Base-by-base conservation (phyloP, 2,329 filamentous ascomycete genomes). In the Exophiala sp. region DNA sequence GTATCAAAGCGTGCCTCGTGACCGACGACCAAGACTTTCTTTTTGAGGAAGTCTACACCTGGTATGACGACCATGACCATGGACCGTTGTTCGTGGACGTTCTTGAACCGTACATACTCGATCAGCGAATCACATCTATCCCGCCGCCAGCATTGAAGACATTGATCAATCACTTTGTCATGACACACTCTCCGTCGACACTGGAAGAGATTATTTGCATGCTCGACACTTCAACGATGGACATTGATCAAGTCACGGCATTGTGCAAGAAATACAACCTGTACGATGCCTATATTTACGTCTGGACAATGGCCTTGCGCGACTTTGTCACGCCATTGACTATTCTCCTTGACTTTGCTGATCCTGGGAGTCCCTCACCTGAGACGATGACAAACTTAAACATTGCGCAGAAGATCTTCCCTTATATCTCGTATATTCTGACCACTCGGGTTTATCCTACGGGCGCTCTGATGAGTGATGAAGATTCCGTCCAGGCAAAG, bases 171-270 rank as follows among this genome's bases (percentile, higher is more conserved):
- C 81, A 95, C 65, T 97, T 86, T 65, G 85, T 89, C 14, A 76
- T 75, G 32, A 84, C 82, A 53, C 87, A 86, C 40, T 81, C 85
- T 61, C 84, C 90, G 59, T 79, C 79, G 53, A 82, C 85, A 9
- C 74, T 98, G 6, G 94, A 98, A 69, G 91, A 97, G 68, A 85
- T 97, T 66, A 86, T 98, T 24, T 97, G 91, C 65, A 84, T 91
- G 57, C 84, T 98, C 70, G 85, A 95, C 61, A 95, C 91, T 1
- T 75, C 80, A 11, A 95, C 89, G 0, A 82, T 98, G 64, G 94
- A 98, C 65, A 82, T 98, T 59, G 91, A 98, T 65, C 88, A 97
- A 67, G 82, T 95, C 50, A 96, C 91, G 0, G 78, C 79, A 10
- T 74, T 98, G 19, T 98, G 93, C 75, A 95, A 93, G 66, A 85